Conservation (phyloP, 176 grass and related monocot species). For the Aechmea fasciata region DNA sequence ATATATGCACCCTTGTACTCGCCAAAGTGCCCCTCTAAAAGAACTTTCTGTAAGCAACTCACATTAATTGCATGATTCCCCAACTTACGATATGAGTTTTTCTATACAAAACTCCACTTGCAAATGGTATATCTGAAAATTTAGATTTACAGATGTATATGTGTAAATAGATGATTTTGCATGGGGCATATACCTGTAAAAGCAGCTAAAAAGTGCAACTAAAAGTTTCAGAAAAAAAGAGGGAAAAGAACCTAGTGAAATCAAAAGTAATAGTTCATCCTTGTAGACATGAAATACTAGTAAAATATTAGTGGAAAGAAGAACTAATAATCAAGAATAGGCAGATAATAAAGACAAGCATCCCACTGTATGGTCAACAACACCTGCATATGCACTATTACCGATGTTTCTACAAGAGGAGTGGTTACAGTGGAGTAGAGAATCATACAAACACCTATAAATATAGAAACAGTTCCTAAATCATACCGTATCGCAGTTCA, state of each 20-base stretch:
- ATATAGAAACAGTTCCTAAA: slow-evolving; percentile 9
- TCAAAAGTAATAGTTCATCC: too few species aligned
- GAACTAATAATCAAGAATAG: too few species aligned
- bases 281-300: too few species aligned
- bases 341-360: background rate
- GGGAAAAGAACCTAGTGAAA: too few species aligned
- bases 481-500: slow-evolving; percentile 7
- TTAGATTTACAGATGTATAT: background rate
- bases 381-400: background rate
- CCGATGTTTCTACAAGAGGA: slow-evolving; percentile 12
- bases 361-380: background rate
- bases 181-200: background rate
- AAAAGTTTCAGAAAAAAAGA: background rate
- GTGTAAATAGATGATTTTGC: background rate
- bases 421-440: slow-evolving; percentile 28
- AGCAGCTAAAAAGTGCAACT: background rate
- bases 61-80: too few species aligned
- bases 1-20: too few species aligned
- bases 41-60: too few species aligned
- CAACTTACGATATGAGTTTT: too few species aligned
- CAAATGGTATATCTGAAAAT: background rate
- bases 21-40: too few species aligned
- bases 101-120: background rate
- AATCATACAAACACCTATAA: slow-evolving; percentile 22
- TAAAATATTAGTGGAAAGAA: too few species aligned